These are phyloP conservation scores for Pseudomassariella vexata DNA, from an alignment of 2,329 filamentous ascomycete species.

Conservation along the genomic window DNA sequence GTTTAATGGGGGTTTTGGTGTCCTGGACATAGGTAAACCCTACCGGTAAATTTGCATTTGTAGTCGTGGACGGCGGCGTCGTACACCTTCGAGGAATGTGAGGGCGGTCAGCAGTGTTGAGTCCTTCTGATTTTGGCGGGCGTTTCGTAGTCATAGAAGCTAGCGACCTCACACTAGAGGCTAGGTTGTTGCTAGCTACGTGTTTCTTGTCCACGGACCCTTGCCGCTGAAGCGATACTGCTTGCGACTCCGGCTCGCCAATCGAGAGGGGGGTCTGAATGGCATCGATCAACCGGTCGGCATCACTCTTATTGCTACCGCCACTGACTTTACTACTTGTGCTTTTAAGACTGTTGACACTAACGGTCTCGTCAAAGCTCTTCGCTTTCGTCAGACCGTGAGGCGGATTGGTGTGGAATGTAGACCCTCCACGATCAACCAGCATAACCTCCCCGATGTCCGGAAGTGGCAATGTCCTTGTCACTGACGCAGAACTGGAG, in stretches of 20 bases:
- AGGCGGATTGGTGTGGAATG: slow-evolving; percentile 11
- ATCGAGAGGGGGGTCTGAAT: slow-evolving; percentile 55
- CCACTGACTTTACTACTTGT: slow-evolving; percentile 42
- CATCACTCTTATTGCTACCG: slow-evolving; percentile 52
- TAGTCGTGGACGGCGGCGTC: slow-evolving; percentile 3
- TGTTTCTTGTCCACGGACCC: slow-evolving; percentile 12
- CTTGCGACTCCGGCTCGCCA: slow-evolving; percentile 26
- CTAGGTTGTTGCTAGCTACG: slow-evolving; percentile 4
- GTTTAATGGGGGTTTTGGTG: slow-evolving; percentile 37
- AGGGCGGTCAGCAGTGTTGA: too few relatives aligned
- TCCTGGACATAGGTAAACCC: slow-evolving; percentile 36
- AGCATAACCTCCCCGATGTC: slow-evolving; percentile 55
- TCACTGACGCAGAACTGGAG: slow-evolving; percentile 24
- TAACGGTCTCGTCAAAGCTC: slow-evolving; percentile 32
- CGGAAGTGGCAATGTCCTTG: slow-evolving; percentile 21
- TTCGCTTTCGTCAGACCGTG: slow-evolving; percentile 16
- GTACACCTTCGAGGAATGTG: slow-evolving; percentile 2
- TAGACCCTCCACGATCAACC: slow-evolving; percentile 39
- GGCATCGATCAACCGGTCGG: slow-evolving; percentile 66
- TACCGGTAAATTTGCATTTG: slow-evolving; percentile 19
- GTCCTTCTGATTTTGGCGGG: neutral
- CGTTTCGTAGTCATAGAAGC: slow-evolving; percentile 1
- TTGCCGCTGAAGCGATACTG: slow-evolving; percentile 9
- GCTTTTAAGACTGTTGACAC: slow-evolving; percentile 34
- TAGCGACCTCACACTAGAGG: slow-evolving; percentile 11